Evolutionary conservation across 2,329 filamentous ascomycete species (phyloP), one percentile per base, ranked within the genome.

Genomic region (Ascochyta viciae-villosae): DNA sequence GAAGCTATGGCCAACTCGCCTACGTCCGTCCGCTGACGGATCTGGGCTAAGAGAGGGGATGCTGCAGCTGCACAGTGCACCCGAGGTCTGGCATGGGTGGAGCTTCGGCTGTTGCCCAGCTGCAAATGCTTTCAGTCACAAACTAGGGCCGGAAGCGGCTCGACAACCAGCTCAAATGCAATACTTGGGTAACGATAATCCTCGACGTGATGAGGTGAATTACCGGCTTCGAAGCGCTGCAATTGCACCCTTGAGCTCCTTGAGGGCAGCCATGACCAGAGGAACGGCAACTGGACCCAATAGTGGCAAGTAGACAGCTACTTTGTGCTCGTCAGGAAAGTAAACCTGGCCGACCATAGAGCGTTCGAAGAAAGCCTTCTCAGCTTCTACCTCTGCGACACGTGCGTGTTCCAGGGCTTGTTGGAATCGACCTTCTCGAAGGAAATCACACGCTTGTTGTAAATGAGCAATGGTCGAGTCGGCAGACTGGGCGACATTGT

Each of bases 261-360:
- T 96, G 40, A 96, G 64, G 26, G 91, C 79, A 4, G 90, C 89
- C 84, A 97, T 90, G 6, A 97, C 74, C 45, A 99, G 78, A 34
- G 95, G 95, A 12, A 98, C 94, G 4, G 91, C 92, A 37, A 98
- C 87, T 0, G 95, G 95, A 0, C 95, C 95, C 37, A 99, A 78
- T 10, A 99, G 79, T 1, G 95, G 95, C 66, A 99, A 78, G 74
- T 99, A 99, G 0, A 99, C 95, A 0, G 95, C 95, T 23, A 99
- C 86, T 77, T 98, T 99, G 76, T 99, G 95, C 78, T 99, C 95
- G 71, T 99, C 95, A 0, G 95, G 95, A 75, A 99, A 99, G 76
- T 98, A 99, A 2, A 98, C 88, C 78, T 98, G 95, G 0, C 93
- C 95, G 12, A 99, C 95, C 95, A 99, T 99, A 71, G 91, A 96